phyloP scores from a whole-genome alignment of 305 asterid species.

The Andrographis paniculata region DNA sequence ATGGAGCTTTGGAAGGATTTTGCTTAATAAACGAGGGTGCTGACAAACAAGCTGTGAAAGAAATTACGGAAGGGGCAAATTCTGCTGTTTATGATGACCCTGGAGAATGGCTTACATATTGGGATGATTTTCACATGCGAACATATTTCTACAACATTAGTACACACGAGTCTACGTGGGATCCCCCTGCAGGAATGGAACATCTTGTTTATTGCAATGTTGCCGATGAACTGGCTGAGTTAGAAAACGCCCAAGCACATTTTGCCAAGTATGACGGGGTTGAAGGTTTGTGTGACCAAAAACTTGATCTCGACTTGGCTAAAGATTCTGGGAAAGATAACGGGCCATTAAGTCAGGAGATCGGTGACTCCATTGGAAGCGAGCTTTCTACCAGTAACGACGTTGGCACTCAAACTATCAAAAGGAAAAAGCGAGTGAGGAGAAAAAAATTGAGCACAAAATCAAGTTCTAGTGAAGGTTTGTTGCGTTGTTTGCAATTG shows the following conservation, averaged over 20 bases:
- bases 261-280: constrained; percentile 23
- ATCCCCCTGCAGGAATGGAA: constrained; percentile 64
- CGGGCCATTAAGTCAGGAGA: constrained; percentile 15
- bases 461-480: constrained; percentile 35
- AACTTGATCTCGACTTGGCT: constrained; percentile 15
- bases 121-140: constrained; percentile 61
- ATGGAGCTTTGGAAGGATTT: constrained; percentile 29
- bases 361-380: constrained; percentile 21
- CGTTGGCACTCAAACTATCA: constrained; percentile 11
- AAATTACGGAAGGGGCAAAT: constrained; percentile 17
- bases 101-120: constrained; percentile 51
- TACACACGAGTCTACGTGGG: constrained; percentile 73
- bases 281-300: constrained; percentile 25
- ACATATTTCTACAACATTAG: constrained; percentile 48
- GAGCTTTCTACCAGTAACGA: constrained; percentile 24
- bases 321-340: constrained; percentile 23
- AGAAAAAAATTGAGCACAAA: constrained; percentile 28
- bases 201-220: constrained; percentile 21
- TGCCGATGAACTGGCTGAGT: constrained; percentile 21
- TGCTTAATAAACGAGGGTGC: constrained; percentile 27
- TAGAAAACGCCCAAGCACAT: constrained; percentile 16
- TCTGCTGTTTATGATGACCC: constrained; percentile 20
- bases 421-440: constrained; percentile 42
- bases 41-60: constrained; percentile 20
- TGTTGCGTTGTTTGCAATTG: not conserved